These are phyloP conservation scores for Clarkia xantiana DNA, from an alignment of 345 rosid species.

Conservation along the genomic window DNA sequence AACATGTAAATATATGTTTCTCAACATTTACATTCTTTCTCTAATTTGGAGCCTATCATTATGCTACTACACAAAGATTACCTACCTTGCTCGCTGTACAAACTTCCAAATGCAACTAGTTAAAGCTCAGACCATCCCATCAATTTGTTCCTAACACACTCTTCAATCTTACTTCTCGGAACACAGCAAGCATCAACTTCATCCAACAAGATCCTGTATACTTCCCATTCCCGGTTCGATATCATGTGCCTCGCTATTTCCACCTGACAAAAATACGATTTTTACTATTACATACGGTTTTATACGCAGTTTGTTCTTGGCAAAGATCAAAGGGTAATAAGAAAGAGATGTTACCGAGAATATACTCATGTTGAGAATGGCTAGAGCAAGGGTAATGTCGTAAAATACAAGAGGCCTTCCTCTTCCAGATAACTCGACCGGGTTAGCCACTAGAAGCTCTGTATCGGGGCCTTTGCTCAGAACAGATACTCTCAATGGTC, in stretches of 20 bases:
- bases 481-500: slow-evolving; percentile 46
- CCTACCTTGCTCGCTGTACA: too few species aligned
- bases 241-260: slow-evolving; percentile 54
- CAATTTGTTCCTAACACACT: slow-evolving; percentile 26
- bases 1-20: too few species aligned
- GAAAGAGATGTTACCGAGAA: slow-evolving; percentile 35
- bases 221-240: slow-evolving; percentile 48
- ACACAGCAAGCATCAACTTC: slow-evolving; percentile 29
- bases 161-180: slow-evolving; percentile 42
- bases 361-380: slow-evolving; percentile 22
- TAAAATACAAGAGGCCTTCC: slow-evolving; percentile 63
- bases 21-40: too few species aligned
- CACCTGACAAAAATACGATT: slow-evolving; percentile 20
- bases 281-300: neutral
- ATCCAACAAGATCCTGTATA: slow-evolving; percentile 44
- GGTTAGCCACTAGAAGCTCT: slow-evolving; percentile 62
- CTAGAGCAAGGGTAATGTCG: slow-evolving; percentile 50
- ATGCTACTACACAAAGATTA: too few species aligned
- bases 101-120: too few species aligned
- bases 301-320: neutral
- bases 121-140: slow-evolving; percentile 36
- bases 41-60: too few species aligned
- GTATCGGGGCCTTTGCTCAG: slow-evolving; percentile 54
- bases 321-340: neutral
- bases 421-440: slow-evolving; percentile 54